phyloP scores from a whole-genome alignment of 495 filamentous ascomycete species.

The Penicillium lividum region DNA sequence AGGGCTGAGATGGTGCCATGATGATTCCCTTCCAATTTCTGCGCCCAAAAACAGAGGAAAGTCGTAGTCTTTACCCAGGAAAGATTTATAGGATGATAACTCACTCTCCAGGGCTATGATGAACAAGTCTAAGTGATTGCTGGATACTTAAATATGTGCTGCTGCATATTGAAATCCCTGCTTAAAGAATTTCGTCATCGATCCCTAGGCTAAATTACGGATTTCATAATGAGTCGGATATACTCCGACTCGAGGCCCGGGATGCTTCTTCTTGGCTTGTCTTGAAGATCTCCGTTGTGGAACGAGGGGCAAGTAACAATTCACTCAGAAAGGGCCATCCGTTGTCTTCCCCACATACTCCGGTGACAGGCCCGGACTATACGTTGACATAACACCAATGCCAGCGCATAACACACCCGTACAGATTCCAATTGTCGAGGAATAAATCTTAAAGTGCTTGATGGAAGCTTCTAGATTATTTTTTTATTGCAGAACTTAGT shows the following conservation, averaged over 20 bases:
- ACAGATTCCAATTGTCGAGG: conserved; percentile 6
- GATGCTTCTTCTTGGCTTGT: neutral
- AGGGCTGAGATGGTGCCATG: conserved; percentile 9
- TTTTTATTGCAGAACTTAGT: conserved; percentile 7
- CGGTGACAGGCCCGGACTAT: conserved; percentile 8
- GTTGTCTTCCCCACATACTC: conserved; percentile 9
- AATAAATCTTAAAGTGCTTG: conserved; percentile 6
- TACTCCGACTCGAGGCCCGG: neutral
- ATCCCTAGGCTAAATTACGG: conserved; percentile 11
- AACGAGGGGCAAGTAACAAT: conserved; percentile 7
- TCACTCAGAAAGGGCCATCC: conserved; percentile 7
- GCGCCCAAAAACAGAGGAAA: conserved; percentile 4
- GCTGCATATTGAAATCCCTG: conserved; percentile 7
- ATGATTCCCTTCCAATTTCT: conserved; percentile 9
- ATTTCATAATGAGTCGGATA: conserved; percentile 2
- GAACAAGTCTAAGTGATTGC: conserved; percentile 8
- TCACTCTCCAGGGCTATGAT: conserved; percentile 5
- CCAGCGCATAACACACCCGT: conserved; percentile 7
- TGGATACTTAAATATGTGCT: conserved; percentile 8
- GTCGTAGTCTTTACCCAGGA: conserved; percentile 7
- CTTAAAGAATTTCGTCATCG: conserved; percentile 4
- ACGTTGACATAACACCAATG: conserved; percentile 9
- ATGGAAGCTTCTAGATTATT: conserved; percentile 6
- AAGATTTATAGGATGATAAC: conserved; percentile 4
- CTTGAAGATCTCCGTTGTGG: conserved; percentile 6